These are phyloP conservation scores for Stachybotrys chartarum DNA, from an alignment of 2,329 filamentous ascomycete genomes.

Conservation along the genomic window DNA sequence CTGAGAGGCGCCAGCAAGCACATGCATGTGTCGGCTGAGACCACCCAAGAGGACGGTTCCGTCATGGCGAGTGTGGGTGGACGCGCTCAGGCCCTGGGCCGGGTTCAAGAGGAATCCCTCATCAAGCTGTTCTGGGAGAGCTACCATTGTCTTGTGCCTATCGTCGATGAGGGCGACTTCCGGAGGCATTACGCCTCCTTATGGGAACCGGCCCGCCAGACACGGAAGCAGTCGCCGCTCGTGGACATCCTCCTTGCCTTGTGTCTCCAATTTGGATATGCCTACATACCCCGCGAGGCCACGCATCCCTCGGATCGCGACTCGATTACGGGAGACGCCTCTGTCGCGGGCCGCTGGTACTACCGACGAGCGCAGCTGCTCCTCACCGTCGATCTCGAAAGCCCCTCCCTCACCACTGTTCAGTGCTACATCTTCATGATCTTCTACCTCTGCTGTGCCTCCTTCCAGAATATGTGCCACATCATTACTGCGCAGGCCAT, in stretches of 20 bases:
- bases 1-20: slow-evolving; percentile 8
- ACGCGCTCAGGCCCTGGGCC: slow-evolving; percentile 14
- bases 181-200: slow-evolving; percentile 33
- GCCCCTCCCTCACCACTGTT: slow-evolving; percentile 36
- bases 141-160: slow-evolving; percentile 30
- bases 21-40: slow-evolving; percentile 1
- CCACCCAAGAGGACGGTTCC: not conserved
- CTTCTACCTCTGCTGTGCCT: slow-evolving; percentile 39
- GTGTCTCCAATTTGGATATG: slow-evolving; percentile 39
- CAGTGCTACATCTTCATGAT: slow-evolving; percentile 38
- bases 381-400: slow-evolving; percentile 36
- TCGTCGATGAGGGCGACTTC: slow-evolving; percentile 37
- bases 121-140: slow-evolving; percentile 39
- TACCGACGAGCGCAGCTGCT: slow-evolving; percentile 39
- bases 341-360: slow-evolving; percentile 35
- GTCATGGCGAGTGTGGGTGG: not conserved
- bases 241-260: slow-evolving; percentile 45
- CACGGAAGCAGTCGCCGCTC: slow-evolving; percentile 37
- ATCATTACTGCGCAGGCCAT: slow-evolving; percentile 30
- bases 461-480: slow-evolving; percentile 41
- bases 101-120: slow-evolving; percentile 38
- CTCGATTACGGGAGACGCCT: slow-evolving; percentile 23
- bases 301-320: not conserved
- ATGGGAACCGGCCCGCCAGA: slow-evolving; percentile 19
- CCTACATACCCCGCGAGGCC: slow-evolving; percentile 9